Evolutionary conservation across 2,329 filamentous ascomycete genomes (phyloP).

Genomic region (Teratosphaeria viscida): DNA sequence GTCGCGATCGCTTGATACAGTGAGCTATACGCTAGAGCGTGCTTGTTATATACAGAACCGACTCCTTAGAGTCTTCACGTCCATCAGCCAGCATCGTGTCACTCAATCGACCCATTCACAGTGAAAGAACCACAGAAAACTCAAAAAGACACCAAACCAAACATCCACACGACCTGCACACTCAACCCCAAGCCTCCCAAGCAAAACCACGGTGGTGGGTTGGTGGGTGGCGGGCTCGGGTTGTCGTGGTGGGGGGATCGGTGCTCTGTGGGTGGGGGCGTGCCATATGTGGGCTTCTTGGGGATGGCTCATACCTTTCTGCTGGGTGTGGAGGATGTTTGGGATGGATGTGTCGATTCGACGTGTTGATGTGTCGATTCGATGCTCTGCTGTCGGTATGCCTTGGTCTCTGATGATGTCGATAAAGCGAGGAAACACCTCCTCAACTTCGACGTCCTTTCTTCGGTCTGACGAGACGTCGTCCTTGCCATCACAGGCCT

Average conservation of each 20-base stretch:
- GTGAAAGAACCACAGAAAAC: too few species aligned
- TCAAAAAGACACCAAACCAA: background rate
- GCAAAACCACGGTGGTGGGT: background rate
- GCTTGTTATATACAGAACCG: too few species aligned
- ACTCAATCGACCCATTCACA: too few species aligned
- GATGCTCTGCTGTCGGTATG: background rate
- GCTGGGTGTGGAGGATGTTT: background rate
- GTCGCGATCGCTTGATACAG: too few species aligned
- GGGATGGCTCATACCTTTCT: background rate
- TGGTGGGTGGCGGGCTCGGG: too few species aligned
- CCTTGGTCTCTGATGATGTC: background rate
- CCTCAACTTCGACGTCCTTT: background rate
- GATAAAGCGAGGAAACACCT: background rate
- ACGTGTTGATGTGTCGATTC: background rate
- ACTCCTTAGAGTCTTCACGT: too few species aligned
- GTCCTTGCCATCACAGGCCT: background rate
- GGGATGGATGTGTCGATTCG: too few species aligned
- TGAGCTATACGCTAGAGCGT: too few species aligned
- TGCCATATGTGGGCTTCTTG: background rate
- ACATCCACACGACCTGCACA: background rate
- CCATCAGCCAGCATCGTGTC: too few species aligned
- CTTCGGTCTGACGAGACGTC: background rate
- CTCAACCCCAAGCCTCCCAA: background rate
- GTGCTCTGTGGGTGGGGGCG: too few species aligned
- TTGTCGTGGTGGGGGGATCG: too few species aligned